phyloP scores from a whole-genome alignment of 495 filamentous ascomycete species.

The Letharia lupina region DNA sequence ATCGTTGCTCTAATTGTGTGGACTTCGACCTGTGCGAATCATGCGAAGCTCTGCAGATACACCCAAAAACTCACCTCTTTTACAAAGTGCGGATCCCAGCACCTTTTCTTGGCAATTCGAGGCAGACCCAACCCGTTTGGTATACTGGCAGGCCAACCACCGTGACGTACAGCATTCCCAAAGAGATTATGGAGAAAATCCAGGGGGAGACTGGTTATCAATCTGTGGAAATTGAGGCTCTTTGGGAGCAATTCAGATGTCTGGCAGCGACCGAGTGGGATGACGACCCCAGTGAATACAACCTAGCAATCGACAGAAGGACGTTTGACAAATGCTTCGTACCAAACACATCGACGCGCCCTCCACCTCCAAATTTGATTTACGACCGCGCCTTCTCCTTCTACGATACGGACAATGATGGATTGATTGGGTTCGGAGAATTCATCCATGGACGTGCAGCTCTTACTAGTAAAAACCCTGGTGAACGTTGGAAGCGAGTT shows the following conservation, averaged over 20 bases:
- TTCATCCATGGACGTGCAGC: constrained; percentile 79
- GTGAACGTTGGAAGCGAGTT: constrained; percentile 60
- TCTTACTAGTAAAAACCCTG: constrained; percentile 58
- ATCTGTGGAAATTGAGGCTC: constrained; percentile 74
- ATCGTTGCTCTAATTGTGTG: constrained; percentile 83
- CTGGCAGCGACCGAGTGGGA: constrained; percentile 78
- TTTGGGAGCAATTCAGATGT: constrained; percentile 94
- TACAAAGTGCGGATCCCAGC: constrained; percentile 80
- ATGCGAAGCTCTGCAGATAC: constrained; percentile 76
- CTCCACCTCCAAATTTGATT: constrained; percentile 75
- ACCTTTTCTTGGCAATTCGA: constrained; percentile 55
- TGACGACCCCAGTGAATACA: constrained; percentile 68
- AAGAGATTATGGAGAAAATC: constrained; percentile 54
- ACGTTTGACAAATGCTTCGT: constrained; percentile 88
- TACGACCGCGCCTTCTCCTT: constrained; percentile 95
- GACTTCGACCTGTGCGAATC: constrained; percentile 88
- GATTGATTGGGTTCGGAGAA: constrained; percentile 87
- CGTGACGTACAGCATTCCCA: constrained; percentile 54
- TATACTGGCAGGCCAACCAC: constrained; percentile 81
- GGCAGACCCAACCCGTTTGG: constrained; percentile 69
- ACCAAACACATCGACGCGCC: constrained; percentile 65
- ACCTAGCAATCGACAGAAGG: constrained; percentile 77
- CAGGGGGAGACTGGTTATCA: constrained; percentile 69
- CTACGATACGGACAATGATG: constrained; percentile 84
- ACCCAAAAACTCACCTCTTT: constrained; percentile 90